Base-by-base conservation (phyloP, 345 rosid genomes). In the Heritiera fomes region DNA sequence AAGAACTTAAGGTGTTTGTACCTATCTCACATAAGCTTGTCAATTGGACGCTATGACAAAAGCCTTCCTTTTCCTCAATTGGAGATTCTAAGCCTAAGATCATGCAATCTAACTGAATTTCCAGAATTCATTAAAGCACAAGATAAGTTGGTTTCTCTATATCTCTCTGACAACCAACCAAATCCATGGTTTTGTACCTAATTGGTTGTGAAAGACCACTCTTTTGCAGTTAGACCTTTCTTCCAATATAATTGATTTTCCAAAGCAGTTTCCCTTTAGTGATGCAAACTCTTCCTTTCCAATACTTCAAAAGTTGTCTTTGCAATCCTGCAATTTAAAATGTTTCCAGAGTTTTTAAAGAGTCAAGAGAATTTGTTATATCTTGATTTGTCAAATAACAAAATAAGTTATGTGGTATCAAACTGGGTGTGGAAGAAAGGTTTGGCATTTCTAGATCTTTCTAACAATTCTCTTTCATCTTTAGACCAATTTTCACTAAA, bases 81-180 rank as follows among this genome's bases (percentile, higher is more conserved):
- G 18, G 71, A 18, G 5, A 0, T 0, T 1, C 8, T 67, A n/a
- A 0, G 0, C 0, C 13, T 66, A 41, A 7, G 2, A 0, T 66
- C 71, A 15, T 66, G 71, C 28, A 66, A 40, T 28, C 30, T 67
- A 18, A 67, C 32, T 18, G 14, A 43, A 45, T 18, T 67, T 67
- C 71, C 52, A 10, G 52, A 67, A 43, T 67, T 67, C 52, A 67
- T 67, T 0, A 41, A 67, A 67, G 45, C 3, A 10, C 73, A 68
- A 45, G 32, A 45, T 7, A 41, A 8, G 23, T 65, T 65, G 47
- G 9, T 4, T 34, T 1, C 0, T 6, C 23, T 65, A 30, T 18
- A 32, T 32, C 43, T 63, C 12, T 30, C 67, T 1, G 1, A 63
- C n/a, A n/a, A n/a, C n/a, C 49, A 66, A 66, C 30, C 71, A 10